Conservation (phyloP, 2,329 filamentous ascomycete species). For the Fusarium pseudograminearum region DNA sequence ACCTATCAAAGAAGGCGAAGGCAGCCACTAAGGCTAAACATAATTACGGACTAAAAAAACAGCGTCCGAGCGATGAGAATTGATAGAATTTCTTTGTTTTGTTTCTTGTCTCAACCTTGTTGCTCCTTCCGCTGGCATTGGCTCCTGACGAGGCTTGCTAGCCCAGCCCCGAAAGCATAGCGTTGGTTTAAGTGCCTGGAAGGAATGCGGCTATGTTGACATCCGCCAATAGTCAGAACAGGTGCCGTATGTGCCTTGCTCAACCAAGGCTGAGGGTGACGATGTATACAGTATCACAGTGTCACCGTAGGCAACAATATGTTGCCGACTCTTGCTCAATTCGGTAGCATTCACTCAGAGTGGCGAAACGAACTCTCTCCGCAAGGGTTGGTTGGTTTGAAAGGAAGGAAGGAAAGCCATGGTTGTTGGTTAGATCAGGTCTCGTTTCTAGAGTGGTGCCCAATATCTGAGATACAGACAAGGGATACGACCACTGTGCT, state of each 20-base stretch:
- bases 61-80: neutral
- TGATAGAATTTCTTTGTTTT: conserved; percentile 25
- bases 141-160: conserved; percentile 35
- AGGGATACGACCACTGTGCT: conserved; percentile 5
- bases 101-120: conserved; percentile 36
- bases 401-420: neutral
- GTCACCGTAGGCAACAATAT: neutral
- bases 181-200: conserved; percentile 25
- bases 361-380: conserved; percentile 14
- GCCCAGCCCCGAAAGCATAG: conserved; percentile 14
- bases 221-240: conserved; percentile 21
- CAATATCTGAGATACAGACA: conserved; percentile 1
- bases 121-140: conserved; percentile 16
- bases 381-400: neutral
- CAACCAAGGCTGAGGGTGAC: conserved; percentile 16
- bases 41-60: neutral
- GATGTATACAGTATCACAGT: conserved; percentile 31
- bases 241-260: neutral
- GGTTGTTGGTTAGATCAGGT: conserved; percentile 7
- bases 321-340: neutral
- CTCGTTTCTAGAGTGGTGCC: conserved; percentile 20
- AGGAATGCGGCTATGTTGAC: conserved; percentile 30
- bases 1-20: neutral
- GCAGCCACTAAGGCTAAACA: neutral
- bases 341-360: conserved; percentile 12